Evolutionary conservation across 2,329 filamentous ascomycete species (phyloP), one percentile per base, ranked within the genome.

Genomic region (Microcyclosporella mali): DNA sequence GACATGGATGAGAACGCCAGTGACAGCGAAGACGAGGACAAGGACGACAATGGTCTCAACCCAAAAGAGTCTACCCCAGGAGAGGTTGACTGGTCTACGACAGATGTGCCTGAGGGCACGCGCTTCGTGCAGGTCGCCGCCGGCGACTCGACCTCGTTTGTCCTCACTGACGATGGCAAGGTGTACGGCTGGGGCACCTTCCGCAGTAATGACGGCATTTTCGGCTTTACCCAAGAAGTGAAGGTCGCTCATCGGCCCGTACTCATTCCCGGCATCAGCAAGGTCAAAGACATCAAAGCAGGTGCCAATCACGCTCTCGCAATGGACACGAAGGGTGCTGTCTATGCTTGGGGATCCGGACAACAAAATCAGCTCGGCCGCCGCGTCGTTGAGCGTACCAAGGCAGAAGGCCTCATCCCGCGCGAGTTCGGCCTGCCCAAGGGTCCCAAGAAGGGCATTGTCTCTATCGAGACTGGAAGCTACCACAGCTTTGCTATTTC

Each of bases 161-260:
- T 77, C 8, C 72, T 92, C 27, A 90, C 86, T 9, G 77, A 81
- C 34, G 79, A 84, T 46, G 86, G 86, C 14, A 72, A 77, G 38
- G 81, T 92, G 21, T 92, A 87, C 57, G 85, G 85, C 46, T 92
- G 86, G 85, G 86, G 86, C 30, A 88, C 84, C 10, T 92, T 92
- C 71, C 73, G 84, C 56, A 77, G 75, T 59, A 81, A 81, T 55
- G 78, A 82, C 55, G 80, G 80, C 37, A 75, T 80, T 42, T 75
- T 85, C 28, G 81, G 81, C 36, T 84, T 84, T 61, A 73, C 71
- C 40, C 69, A 75, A 43, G 67, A 67, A 11, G 68, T 73, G 43
- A 70, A 74, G 21, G 67, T 73, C 14, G 78, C 80, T 54, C 55
- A 56, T 11, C 72, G 66, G 0, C 78, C 79, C 2, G 55, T 69